Percentiles rank a stretch among this genome's conserved stretches.
These are phyloP conservation scores for Chaetoceros muelleri DNA, from an alignment of 108 stramenopile genomes.

Conservation along the genomic window DNA sequence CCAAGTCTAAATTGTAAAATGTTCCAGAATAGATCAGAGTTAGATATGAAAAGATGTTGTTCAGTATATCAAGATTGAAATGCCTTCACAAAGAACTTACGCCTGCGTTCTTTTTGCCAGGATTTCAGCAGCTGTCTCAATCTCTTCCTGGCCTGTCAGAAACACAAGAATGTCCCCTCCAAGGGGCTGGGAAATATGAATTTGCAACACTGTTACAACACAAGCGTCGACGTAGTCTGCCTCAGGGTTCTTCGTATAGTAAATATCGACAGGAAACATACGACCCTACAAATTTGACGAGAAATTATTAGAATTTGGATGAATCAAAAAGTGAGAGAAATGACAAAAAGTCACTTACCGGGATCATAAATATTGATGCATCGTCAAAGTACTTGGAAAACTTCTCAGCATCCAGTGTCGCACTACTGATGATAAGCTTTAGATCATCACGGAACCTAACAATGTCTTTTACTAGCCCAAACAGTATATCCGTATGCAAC, in stretches of 20 bases:
- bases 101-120: constrained; percentile 74
- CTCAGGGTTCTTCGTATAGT: constrained; percentile 98
- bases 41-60: too few species aligned
- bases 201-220: constrained; percentile 96
- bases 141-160: constrained; percentile 98
- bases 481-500: constrained; percentile 95
- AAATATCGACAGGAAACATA: constrained; percentile 85
- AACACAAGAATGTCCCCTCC: constrained; percentile 98
- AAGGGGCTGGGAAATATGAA: constrained; percentile 94
- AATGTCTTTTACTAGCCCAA: constrained; percentile 96
- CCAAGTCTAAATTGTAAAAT: constrained; percentile 79
- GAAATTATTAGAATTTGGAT: not conserved
- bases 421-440: constrained; percentile 92
- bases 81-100: too few species aligned
- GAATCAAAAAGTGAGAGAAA: constrained; percentile 25
- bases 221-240: constrained; percentile 99
- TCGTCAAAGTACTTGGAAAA: constrained; percentile 98
- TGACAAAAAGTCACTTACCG: constrained; percentile 76
- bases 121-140: constrained; percentile 94
- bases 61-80: too few species aligned
- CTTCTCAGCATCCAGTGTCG: constrained; percentile 97
- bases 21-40: too few species aligned
- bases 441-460: constrained; percentile 88
- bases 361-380: constrained; percentile 96
- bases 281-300: constrained; percentile 13